Percentiles rank a stretch among this genome's conserved stretches.
These are phyloP conservation scores for Albatrellus sp. DNA, from an alignment of 1,284 basidiomycete genomes.

Conservation along the genomic window DNA sequence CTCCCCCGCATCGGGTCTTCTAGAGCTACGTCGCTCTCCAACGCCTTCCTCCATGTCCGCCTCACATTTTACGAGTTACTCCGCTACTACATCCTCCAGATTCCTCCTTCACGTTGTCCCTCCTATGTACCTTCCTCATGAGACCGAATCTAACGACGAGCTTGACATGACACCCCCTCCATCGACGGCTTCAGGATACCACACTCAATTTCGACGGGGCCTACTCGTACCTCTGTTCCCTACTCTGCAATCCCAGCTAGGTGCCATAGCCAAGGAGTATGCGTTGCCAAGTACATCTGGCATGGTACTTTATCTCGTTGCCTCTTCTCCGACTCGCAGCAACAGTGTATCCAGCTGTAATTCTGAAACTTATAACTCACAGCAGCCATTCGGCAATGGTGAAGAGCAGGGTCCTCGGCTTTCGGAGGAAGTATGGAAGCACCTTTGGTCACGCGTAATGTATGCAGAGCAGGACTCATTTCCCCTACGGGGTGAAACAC, in stretches of 20 bases:
- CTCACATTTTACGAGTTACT: constrained; percentile 26
- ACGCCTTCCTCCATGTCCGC: constrained; percentile 37
- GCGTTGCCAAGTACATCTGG: constrained; percentile 71
- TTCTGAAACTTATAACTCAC: constrained; percentile 4
- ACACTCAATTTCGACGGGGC: constrained; percentile 64
- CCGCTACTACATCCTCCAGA: constrained; percentile 36
- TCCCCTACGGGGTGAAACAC: constrained; percentile 26
- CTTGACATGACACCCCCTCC: constrained; percentile 37
- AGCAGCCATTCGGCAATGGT: constrained; percentile 10
- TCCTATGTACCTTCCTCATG: constrained; percentile 52
- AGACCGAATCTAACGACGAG: constrained; percentile 29
- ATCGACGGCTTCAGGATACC: constrained; percentile 55
- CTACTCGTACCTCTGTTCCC: constrained; percentile 63
- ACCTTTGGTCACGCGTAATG: constrained; percentile 64
- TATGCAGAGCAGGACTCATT: constrained; percentile 52
- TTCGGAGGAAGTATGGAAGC: constrained; percentile 75
- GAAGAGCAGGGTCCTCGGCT: constrained; percentile 63
- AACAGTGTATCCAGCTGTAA: constrained; percentile 3
- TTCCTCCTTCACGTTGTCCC: constrained; percentile 70
- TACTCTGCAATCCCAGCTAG: constrained; percentile 57
- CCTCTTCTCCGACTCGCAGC: constrained; percentile 19
- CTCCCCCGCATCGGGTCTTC: constrained; percentile 20
- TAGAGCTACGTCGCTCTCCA: constrained; percentile 41
- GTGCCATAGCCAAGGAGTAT: constrained; percentile 80
- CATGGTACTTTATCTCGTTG: constrained; percentile 64